Conservation (phyloP, 169 alveolate species). For the Perkinsus marinus region DNA sequence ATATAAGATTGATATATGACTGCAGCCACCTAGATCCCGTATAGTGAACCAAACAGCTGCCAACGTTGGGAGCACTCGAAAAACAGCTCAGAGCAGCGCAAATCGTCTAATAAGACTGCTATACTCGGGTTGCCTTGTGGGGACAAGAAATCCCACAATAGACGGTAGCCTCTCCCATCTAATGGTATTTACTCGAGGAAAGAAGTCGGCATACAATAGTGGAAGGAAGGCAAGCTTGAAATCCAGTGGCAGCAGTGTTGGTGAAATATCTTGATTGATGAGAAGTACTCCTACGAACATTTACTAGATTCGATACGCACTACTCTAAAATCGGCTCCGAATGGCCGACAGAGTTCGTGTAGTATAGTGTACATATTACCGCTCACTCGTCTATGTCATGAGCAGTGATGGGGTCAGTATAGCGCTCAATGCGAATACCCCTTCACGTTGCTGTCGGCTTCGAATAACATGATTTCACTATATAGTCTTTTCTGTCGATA, state of each 20-base stretch:
- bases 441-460: too few species aligned
- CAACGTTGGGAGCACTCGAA: too few species aligned
- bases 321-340: background rate
- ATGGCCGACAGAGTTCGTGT: background rate
- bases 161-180: too few species aligned
- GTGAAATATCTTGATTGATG: background rate
- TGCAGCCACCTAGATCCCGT: background rate
- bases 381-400: background rate
- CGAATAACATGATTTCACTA: too few species aligned
- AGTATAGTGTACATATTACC: background rate
- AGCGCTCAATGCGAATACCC: too few species aligned
- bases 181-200: too few species aligned
- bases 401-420: too few species aligned
- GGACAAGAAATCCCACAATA: too few species aligned
- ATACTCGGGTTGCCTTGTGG: too few species aligned
- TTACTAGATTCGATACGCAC: background rate
- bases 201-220: background rate
- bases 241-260: background rate
- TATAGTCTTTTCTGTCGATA: too few species aligned
- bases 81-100: too few species aligned
- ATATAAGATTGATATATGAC: background rate
- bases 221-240: background rate
- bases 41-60: background rate
- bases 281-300: background rate
- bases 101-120: too few species aligned